phyloP scores from a whole-genome alignment of 768 basidiomycete genomes.

The Rhizopogon roseolus region DNA sequence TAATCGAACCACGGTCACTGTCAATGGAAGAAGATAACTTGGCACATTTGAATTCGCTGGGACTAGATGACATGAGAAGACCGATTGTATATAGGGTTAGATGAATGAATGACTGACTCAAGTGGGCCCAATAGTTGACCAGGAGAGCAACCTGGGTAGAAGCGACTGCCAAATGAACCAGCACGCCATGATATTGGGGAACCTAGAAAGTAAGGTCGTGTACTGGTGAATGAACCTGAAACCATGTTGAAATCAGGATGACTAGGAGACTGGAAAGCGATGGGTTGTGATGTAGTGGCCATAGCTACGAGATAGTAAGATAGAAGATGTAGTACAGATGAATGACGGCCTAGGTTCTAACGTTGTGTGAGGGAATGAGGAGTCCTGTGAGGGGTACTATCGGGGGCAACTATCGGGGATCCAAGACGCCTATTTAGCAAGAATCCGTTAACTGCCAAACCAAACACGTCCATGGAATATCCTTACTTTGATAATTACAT shows the following conservation, averaged over 20 bases:
- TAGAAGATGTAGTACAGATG: constrained; percentile 5
- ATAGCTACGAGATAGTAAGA: constrained; percentile 16
- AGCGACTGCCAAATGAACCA: constrained; percentile 59
- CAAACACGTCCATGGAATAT: constrained; percentile 9
- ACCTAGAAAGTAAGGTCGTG: constrained; percentile 65
- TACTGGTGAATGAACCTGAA: constrained; percentile 45
- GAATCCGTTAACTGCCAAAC: background rate
- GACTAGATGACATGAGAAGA: constrained; percentile 21
- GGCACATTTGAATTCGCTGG: constrained; percentile 41
- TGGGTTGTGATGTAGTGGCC: constrained; percentile 38
- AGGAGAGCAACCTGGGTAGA: constrained; percentile 61
- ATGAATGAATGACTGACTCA: constrained; percentile 45
- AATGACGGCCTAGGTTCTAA: background rate
- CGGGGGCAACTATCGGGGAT: constrained; percentile 5
- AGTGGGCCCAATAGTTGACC: constrained; percentile 56
- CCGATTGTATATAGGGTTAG: background rate
- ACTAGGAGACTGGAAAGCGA: constrained; percentile 31
- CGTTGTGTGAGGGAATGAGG: too few species aligned
- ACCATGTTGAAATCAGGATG: constrained; percentile 29
- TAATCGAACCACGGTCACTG: constrained; percentile 51
- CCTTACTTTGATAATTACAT: constrained; percentile 22
- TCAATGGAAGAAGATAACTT: constrained; percentile 53
- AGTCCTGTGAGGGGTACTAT: background rate
- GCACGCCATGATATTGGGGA: constrained; percentile 71
- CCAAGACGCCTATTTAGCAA: background rate